Conservation (phyloP, 1,284 basidiomycete species). For the Hypsizygus ulmarius region DNA sequence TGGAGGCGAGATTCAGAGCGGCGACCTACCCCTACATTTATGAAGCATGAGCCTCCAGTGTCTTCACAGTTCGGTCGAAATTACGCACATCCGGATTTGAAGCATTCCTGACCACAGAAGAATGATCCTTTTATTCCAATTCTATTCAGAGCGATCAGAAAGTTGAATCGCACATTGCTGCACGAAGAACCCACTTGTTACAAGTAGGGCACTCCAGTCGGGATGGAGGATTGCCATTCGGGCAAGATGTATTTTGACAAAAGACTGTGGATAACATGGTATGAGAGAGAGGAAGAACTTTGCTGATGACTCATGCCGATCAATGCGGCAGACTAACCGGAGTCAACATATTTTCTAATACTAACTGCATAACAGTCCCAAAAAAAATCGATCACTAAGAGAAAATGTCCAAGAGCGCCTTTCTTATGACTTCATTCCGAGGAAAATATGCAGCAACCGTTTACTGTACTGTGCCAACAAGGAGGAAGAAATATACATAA, state of each 20-base stretch:
- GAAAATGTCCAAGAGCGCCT: too few relatives aligned
- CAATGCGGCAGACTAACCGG: too few relatives aligned
- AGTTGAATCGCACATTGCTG: constrained; percentile 5
- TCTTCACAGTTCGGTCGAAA: background rate
- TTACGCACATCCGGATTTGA: constrained; percentile 76
- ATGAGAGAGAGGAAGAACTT: background rate
- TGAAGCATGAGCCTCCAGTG: constrained; percentile 4
- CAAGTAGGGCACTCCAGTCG: constrained; percentile 80
- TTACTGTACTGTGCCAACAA: too few relatives aligned
- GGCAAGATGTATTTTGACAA: constrained; percentile 70
- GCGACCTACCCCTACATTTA: constrained; percentile 21
- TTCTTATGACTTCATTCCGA: too few relatives aligned
- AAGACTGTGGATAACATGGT: constrained; percentile 26
- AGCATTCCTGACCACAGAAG: constrained; percentile 84
- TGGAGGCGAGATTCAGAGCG: background rate
- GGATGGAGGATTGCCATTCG: constrained; percentile 74
- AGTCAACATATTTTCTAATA: too few relatives aligned
- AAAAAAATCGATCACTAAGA: too few relatives aligned
- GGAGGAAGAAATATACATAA: constrained; percentile 15
- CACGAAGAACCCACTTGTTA: constrained; percentile 57
- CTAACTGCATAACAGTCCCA: too few relatives aligned
- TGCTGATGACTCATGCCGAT: too few relatives aligned
- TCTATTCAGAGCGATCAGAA: constrained; percentile 36
- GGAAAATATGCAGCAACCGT: too few relatives aligned
- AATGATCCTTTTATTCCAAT: constrained; percentile 79